Percentiles rank a stretch among this genome's conserved stretches.
These are phyloP conservation scores for Tricladium varicosporioides DNA, from an alignment of 2,329 filamentous ascomycete genomes.

Conservation along the genomic window DNA sequence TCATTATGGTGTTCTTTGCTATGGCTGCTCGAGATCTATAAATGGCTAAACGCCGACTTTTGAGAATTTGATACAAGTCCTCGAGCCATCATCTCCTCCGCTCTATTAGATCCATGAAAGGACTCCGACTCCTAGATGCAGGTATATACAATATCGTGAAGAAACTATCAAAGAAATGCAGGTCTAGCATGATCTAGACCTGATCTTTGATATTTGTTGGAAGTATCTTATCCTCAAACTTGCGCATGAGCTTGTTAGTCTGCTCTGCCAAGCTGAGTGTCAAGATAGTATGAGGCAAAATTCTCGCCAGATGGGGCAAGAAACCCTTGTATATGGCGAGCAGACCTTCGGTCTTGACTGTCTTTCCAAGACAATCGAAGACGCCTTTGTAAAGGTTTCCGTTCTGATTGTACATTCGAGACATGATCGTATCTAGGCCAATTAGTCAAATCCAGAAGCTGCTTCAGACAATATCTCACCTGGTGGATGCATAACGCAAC, in stretches of 20 bases:
- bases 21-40: conserved; percentile 70
- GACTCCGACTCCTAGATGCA: conserved; percentile 18
- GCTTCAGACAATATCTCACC: conserved; percentile 48
- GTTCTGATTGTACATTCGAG: conserved; percentile 96
- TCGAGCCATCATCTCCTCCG: not conserved
- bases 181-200: conserved; percentile 16
- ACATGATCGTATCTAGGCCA: conserved; percentile 86
- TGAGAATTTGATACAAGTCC: conserved; percentile 4
- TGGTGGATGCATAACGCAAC: conserved; percentile 96
- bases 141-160: conserved; percentile 24
- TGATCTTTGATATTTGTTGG: conserved; percentile 36
- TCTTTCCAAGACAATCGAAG: conserved; percentile 89
- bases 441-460: conserved; percentile 11
- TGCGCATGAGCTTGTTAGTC: conserved; percentile 88
- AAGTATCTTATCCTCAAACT: conserved; percentile 63
- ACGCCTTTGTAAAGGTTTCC: conserved; percentile 94
- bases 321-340: conserved; percentile 98
- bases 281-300: conserved; percentile 91
- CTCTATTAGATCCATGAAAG: conserved; percentile 1
- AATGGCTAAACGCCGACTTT: conserved; percentile 41
- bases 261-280: conserved; percentile 94
- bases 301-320: conserved; percentile 88
- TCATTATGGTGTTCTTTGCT: conserved; percentile 53
- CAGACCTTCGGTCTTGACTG: conserved; percentile 84
- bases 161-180: conserved; percentile 7